Evolutionary conservation across 1,139 yeast species (phyloP).

Genomic region (Entelexis paramagnoliae): DNA sequence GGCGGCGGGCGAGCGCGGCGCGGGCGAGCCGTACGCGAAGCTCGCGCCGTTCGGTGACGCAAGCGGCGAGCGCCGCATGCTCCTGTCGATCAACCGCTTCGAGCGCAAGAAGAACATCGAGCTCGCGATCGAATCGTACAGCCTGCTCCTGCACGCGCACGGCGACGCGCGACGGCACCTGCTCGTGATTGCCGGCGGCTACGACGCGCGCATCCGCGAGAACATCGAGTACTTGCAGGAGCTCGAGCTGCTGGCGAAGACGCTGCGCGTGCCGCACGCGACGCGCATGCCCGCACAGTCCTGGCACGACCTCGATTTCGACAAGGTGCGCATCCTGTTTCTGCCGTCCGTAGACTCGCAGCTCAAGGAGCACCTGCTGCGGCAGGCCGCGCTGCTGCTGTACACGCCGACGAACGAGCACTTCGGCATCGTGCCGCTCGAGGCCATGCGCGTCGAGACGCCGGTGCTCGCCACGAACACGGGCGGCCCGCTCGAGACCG

Average conservation of each 20-base stretch:
- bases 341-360: conserved; percentile 66
- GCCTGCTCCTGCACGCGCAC: conserved; percentile 30
- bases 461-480: conserved; percentile 79
- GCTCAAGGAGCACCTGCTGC: conserved; percentile 54
- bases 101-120: conserved; percentile 77
- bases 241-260: conserved; percentile 43
- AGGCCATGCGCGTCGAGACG: conserved; percentile 74
- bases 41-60: conserved; percentile 7
- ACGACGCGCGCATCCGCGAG: conserved; percentile 61
- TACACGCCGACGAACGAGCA: conserved; percentile 92
- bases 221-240: conserved; percentile 64
- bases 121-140: conserved; percentile 62
- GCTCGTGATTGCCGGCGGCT: conserved; percentile 84
- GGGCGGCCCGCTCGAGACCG: conserved; percentile 90
- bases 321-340: conserved; percentile 47
- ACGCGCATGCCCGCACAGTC: conserved; percentile 34
- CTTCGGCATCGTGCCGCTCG: conserved; percentile 95
- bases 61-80: conserved; percentile 25
- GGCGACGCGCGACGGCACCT: conserved; percentile 29
- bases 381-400: conserved; percentile 48
- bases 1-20: no score
- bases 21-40: not conserved
- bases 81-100: conserved; percentile 76
- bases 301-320: conserved; percentile 25
- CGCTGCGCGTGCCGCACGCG: conserved; percentile 38